Evolutionary conservation across 768 basidiomycete genomes (phyloP), one percentile per base, ranked within the genome.

Genomic region (Mycena haematopus): DNA sequence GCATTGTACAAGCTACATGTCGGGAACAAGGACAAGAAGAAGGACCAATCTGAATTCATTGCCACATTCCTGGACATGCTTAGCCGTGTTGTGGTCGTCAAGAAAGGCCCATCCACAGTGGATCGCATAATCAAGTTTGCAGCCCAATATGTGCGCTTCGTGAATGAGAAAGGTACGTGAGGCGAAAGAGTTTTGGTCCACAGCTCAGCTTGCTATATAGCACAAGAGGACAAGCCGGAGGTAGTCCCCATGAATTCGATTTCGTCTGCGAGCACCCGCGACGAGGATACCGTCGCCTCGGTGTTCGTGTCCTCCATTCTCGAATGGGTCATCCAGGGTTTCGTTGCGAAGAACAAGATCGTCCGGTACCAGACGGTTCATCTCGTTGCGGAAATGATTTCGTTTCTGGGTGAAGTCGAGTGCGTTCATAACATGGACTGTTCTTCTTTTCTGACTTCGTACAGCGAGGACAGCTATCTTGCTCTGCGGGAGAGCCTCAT

Each of bases 371-470:
- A 95, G 31, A 87, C 86, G 52, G 82, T 93, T 0, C 90, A 92
- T 56, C 77, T 92, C 22, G 86, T 96, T n/a, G 89, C 92, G 0
- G 89, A 94, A 69, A 88, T 95, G 82, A 90, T 98, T 49, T 82
- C 87, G 2, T 87, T 89, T 65, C 80, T 97, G 2, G 93, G 93
- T 1, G 92, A 95, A 78, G 85, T 98, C 50, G 95, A 97, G 95
- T 91, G 73, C 68, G 91, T 84, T 31, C 9, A 13, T 22, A 24
- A 31, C 42, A 38, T 1, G 65, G 7, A 21, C 13, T 36, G 2
- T n/a, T n/a, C n/a, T n/a, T n/a, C n/a, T n/a, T n/a, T n/a, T 36
- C 57, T 54, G 31, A 66, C 27, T 46, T 49, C 47, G 35, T 11
- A 5, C 71, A 98, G 96, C 66, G 94, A 96, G 75, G 92, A 95